Percentiles rank a stretch among this genome's conserved stretches.
Evolutionary conservation across 2,329 filamentous ascomycete species (phyloP).

Genomic region (Colletotrichum sp.): DNA sequence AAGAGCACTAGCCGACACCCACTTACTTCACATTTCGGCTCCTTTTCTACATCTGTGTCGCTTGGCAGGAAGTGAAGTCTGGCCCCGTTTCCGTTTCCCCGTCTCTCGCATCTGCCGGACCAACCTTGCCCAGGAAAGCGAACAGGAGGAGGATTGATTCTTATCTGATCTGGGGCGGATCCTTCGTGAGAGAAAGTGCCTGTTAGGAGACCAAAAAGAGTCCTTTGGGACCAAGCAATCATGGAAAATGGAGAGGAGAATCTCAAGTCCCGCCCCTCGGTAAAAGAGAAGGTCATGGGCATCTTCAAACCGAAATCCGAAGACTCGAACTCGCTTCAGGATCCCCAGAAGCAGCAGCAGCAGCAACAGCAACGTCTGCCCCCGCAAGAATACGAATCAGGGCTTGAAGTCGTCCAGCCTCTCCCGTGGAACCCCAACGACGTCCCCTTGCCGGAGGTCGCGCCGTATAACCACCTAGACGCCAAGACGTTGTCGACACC

Average conservation of each 20-base stretch:
- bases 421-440: conserved; percentile 5
- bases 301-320: not conserved
- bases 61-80: not conserved
- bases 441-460: conserved; percentile 4
- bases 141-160: not conserved
- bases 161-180: not conserved
- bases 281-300: not conserved
- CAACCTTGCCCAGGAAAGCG: not conserved
- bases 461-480: not conserved
- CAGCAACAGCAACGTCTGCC: not conserved
- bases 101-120: not conserved
- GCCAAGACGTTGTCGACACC: not conserved
- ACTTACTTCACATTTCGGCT: not conserved
- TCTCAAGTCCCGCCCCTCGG: not conserved
- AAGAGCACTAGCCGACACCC: not conserved
- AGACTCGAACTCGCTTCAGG: not conserved
- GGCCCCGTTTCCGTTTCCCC: not conserved
- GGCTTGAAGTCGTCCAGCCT: conserved; percentile 9
- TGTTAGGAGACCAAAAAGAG: not conserved
- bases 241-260: not conserved
- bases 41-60: not conserved
- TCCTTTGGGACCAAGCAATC: not conserved
- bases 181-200: not conserved
- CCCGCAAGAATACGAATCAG: conserved; percentile 1
- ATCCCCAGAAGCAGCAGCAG: not conserved